phyloP scores from a whole-genome alignment of 2,329 filamentous ascomycete genomes.

The Colletotrichum aenigma region DNA sequence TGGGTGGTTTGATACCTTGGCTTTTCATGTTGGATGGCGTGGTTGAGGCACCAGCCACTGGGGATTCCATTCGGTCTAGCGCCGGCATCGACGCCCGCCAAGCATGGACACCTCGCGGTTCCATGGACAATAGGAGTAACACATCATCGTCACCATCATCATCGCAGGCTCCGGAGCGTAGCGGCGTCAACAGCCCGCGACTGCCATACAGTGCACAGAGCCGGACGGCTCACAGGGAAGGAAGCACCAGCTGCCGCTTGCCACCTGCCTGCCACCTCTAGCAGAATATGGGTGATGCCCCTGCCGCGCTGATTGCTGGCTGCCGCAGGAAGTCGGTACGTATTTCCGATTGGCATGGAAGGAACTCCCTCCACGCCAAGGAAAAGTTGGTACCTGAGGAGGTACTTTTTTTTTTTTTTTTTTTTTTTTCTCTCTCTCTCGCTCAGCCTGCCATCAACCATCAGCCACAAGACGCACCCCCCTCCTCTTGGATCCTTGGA shows the following conservation, averaged over 20 bases:
- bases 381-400: neutral
- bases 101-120: neutral
- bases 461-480: neutral
- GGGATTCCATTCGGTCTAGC: constrained; percentile 2
- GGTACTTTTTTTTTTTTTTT: neutral
- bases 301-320: neutral
- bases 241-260: neutral
- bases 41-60: neutral
- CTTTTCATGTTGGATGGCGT: neutral
- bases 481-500: neutral
- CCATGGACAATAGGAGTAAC: neutral
- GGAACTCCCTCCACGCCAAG: neutral
- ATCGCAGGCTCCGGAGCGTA: neutral
- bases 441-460: neutral
- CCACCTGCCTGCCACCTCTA: neutral
- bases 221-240: neutral
- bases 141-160: neutral
- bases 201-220: neutral
- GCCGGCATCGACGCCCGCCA: constrained; percentile 14
- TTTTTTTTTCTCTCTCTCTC: neutral
- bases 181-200: neutral
- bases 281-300: neutral
- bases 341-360: neutral
- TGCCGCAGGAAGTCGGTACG: neutral
- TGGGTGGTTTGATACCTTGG: neutral